Conservation (phyloP, 352 stramenopile species). For the Discostella stelligera region DNA sequence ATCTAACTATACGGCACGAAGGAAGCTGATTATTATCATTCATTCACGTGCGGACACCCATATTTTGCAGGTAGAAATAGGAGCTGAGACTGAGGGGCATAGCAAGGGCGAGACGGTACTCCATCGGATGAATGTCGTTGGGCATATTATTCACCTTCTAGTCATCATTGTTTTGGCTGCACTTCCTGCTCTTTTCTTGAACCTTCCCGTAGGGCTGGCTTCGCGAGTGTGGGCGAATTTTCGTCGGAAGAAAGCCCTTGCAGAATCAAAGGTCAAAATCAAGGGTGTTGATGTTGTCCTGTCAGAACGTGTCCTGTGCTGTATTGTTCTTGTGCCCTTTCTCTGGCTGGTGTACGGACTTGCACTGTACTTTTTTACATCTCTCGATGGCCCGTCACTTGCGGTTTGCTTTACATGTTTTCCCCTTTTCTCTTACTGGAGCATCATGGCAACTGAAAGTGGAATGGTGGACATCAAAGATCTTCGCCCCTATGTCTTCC, state of each 20-base stretch:
- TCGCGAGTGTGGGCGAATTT: constrained; percentile 70
- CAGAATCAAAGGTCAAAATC: constrained; percentile 81
- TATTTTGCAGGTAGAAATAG: constrained; percentile 35
- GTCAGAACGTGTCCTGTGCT: constrained; percentile 79
- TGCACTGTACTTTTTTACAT: constrained; percentile 61
- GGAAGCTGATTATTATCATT: background rate
- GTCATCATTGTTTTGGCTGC: constrained; percentile 62
- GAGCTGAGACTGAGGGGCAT: constrained; percentile 26
- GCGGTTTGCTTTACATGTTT: constrained; percentile 74
- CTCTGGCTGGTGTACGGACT: constrained; percentile 77
- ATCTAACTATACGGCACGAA: background rate
- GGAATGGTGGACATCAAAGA: constrained; percentile 87
- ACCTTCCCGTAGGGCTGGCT: constrained; percentile 77
- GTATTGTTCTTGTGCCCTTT: constrained; percentile 75
- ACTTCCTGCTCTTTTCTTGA: constrained; percentile 72
- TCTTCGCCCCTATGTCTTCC: constrained; percentile 82
- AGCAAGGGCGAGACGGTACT: constrained; percentile 65
- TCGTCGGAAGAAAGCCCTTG: constrained; percentile 70
- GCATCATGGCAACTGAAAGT: constrained; percentile 83
- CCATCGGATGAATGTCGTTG: constrained; percentile 62
- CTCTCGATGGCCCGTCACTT: constrained; percentile 68
- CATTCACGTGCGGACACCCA: background rate
- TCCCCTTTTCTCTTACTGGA: constrained; percentile 82
- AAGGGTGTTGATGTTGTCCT: constrained; percentile 80
- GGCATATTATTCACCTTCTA: constrained; percentile 75